Evolutionary conservation across 805 yeast species (phyloP), one percentile per base, ranked within the genome.

Genomic region (Lachancea thermotolerans): DNA sequence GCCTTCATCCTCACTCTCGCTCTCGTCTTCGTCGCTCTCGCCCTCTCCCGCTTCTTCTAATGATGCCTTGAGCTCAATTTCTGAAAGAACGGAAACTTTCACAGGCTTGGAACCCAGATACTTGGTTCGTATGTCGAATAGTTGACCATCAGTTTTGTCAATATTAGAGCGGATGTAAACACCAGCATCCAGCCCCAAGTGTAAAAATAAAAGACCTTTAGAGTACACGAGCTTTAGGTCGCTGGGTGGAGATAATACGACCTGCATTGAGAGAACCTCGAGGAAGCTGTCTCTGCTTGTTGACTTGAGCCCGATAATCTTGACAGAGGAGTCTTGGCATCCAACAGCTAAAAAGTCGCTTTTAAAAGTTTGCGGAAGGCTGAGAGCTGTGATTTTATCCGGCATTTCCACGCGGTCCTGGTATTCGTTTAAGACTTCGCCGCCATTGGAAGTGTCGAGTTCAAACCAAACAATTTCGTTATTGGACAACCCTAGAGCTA

Each of bases 121-220:
- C 56, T 82, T 80, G 14, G 79, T 77, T 54, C 83, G 70, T 1
- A 88, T 77, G 51, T 83, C 82, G 1, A 75, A 67, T 11, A 83
- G 59, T 16, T 78, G 72, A 2, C 95, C 96, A 3, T 82, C 70
- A 4, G 66, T 55, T 0, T 60, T 56, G 56, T 85, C 87, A 33
- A 89, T 53, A 5, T 68, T 64, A 0, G 87, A 75, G 14, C 82
- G 68, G 2, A 81, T 80, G 64, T 83, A 87, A 1, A 90, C 78
- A 16, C 98, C 98, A 60, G 81, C 86, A n/a, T 67, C 74, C 71
- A 89, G 72, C 1, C 97, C 97, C 41, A 88, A 74, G 62, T 89
- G 95, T 10, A 85, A 72, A 47, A 67, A 71, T 2, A 67, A 48
- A 7, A 47, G 52, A 42, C 54, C 47, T 43, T 18, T 44, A 12